Base-by-base conservation (phyloP, 495 filamentous ascomycete species). In the Annulohypoxylon maeteangense region DNA sequence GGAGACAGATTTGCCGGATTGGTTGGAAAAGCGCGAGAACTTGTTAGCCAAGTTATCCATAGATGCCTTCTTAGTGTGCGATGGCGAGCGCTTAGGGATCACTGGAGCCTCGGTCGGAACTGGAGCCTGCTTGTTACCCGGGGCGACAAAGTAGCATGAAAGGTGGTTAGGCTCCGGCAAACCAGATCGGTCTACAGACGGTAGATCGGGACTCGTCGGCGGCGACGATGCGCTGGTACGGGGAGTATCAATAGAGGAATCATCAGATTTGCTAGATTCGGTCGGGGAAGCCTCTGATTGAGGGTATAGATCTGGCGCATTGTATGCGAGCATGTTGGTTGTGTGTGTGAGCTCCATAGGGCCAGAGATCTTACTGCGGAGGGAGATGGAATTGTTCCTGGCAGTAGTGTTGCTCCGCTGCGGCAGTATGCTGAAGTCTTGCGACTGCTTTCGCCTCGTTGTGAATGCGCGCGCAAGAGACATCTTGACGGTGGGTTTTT, bases 281-380 rank as follows among this genome's bases (percentile, higher is more conserved):
- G 84, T 87, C 8, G 63, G 78, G 0, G 90, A 89, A 1, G 87
- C 85, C 27, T 83, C 79, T 65, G 83, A 76, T 48, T 68, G 83
- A 60, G 84, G 87, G 71, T 82, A 86, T 70, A 93, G 86, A 76
- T 93, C 90, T 25, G 95, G 96, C 10, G 95, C 94, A 74, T 94
- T 94, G 85, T 95, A 97, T 16, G 92, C 91, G 16, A 97, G 90
- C 89, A 94, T 93, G 78, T 98, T 99, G 64, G 96, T 98, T 3
- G 96, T 97, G 18, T 95, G 97, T 27, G 97, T 80, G 47, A 99
- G 84, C 78, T 92, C 90, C 50, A 98, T 85, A 2, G 95, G 95
- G 10, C 85, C 87, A 18, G 95, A 99, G 75, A 99, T 99, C 81
- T 95, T 87, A 72, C 82, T 73, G 62, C 87, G 83, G 66, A 87